Evolutionary conservation across 805 yeast genomes (phyloP).

Genomic region (Zygosaccharomyces gambellarensis): DNA sequence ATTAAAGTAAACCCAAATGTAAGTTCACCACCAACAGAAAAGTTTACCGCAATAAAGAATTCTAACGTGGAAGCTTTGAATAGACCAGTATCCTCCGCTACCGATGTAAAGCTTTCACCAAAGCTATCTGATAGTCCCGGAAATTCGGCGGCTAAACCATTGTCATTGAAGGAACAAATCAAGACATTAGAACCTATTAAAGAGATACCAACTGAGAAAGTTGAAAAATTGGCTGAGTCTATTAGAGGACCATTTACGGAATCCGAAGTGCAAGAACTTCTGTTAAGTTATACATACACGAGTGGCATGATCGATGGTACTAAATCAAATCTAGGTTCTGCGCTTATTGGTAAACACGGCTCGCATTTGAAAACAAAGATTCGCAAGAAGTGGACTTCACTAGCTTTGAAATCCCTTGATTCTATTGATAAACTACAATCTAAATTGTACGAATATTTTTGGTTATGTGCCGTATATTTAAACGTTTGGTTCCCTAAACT

Average conservation of each 20-base stretch:
- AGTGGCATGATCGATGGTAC: conserved; percentile 3
- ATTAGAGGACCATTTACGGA: conserved; percentile 11
- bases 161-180: conserved; percentile 4
- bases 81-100: not conserved
- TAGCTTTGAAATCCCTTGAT: conserved; percentile 9
- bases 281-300: conserved; percentile 10
- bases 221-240: conserved; percentile 8
- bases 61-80: not conserved
- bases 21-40: not conserved
- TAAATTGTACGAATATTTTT: conserved; percentile 20
- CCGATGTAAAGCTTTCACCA: not conserved
- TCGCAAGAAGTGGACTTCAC: conserved; percentile 10
- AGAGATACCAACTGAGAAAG: conserved; percentile 14
- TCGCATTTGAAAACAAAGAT: conserved; percentile 2
- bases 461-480: conserved; percentile 21
- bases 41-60: not conserved
- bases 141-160: conserved; percentile 7
- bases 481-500: conserved; percentile 24
- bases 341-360: not conserved
- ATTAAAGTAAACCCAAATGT: not conserved
- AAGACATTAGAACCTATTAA: conserved; percentile 14
- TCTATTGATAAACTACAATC: conserved; percentile 17
- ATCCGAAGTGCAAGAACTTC: conserved; percentile 15
- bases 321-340: not conserved
- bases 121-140: not conserved